Evolutionary conservation across 1,284 basidiomycete species (phyloP), one percentile per base, ranked within the genome.

Genomic region (Tilletiopsis washingtonensis): DNA sequence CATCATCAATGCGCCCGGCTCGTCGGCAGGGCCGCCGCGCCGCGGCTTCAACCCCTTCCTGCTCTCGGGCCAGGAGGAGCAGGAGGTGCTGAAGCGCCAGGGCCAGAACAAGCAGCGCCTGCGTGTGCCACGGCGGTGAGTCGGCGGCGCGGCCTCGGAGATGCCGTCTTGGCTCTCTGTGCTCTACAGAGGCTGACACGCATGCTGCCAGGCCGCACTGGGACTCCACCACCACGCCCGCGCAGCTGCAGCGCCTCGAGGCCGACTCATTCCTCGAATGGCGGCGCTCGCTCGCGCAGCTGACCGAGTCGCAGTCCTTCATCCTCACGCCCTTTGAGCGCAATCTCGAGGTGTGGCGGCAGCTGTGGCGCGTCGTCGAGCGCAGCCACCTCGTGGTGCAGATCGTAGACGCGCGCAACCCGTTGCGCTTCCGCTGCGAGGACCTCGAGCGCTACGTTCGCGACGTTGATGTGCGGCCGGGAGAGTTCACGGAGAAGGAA

Each of bases 61-160:
- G 37, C 81, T 96, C 39, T 82, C 81, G 3, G 83, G 85, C 17
- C 81, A 85, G 53, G 88, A 98, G 72, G 90, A 97, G 75, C 79
- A 80, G 58, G 83, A 81, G 37, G 57, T 66, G 40, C 54, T 68
- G 47, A 51, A 57, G 20, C 62, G 63, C 44, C 69, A 71, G 44
- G 48, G 51, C 15, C 56, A 62, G 48, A 72, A 73, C 56, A 64
- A 60, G 40, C 54, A 69, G 23, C 54, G 63, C 21, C 49, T 73
- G 17, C 54, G 69, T 23, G 69, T 73, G 1, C 71, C 71, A 17
- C 43, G 69, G 21, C 46, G 67, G 29, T 34, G 9, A 34, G 29
- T 34, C 29, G n/a, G 9, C 29, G 29, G 9, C 29, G 29, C n/a
- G 9, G 29, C n/a, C 9, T 34, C 29, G 29, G 9, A n/a, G 29